Base-by-base conservation (phyloP, 2,329 filamentous ascomycete genomes). In the Verticillium isaacii region DNA sequence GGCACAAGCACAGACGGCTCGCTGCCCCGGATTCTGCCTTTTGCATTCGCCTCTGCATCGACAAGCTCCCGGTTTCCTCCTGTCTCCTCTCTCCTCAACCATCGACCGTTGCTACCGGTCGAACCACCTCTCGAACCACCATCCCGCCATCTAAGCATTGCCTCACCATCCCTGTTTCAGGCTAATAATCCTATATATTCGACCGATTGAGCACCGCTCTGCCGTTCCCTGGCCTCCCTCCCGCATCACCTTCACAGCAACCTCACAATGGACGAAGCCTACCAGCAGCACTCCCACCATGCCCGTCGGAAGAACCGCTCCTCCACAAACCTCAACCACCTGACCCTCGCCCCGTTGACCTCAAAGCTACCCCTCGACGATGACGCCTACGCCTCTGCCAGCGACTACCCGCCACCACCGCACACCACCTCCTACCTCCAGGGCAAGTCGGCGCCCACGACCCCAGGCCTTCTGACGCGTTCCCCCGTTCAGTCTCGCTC, bases 291-390 rank as follows among this genome's bases (percentile, higher is more conserved):
- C 70, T 77, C 84, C 59, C 82, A 81, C 66, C 80, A 83, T 66
- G 77, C 81, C 55, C 80, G 84, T 63, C 83, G 83, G 65, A 85
- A 86, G 74, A 83, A 82, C 68, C 81, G 82, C 67, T 87, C 86
- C 25, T 80, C 80, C 32, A 83, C 81, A 57, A 87, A 82, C 72
- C 76, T 88, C 65, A 83, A 84, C 68, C 82, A 86, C 67, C 80
- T 88, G 63, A 81, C 83, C 15, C 84, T 89, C 62, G 86, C 85
- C n/a, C 87, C 87, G 32, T 75, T 89, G 60, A 89, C 86, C 29
- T 80, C 82, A 59, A 85, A 83, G 70, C 78, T 89, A 9, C 85
- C 86, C 52, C 75, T 88, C 62, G 76, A 80, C 63, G 84, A 87
- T 68, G 74, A 77, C 61, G 81, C 85, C 58, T 52, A 59, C 41